phyloP scores from a whole-genome alignment of 192 early-diverging fungal genomes.

The Phlyctochytrium arcticum region DNA sequence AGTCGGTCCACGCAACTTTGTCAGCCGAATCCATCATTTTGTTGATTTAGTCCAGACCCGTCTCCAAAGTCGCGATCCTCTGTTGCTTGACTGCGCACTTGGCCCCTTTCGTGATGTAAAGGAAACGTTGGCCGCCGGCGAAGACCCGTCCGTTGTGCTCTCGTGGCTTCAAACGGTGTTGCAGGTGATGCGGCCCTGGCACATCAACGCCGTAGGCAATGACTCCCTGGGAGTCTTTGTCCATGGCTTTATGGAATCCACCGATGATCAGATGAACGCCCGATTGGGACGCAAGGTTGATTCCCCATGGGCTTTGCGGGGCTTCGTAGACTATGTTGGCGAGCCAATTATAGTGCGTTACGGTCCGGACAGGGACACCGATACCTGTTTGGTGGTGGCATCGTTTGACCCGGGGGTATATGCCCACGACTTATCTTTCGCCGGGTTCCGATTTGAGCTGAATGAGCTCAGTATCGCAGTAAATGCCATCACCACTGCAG shows the following conservation, averaged over 20 bases:
- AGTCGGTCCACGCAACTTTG: no score
- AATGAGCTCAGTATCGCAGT: not conserved
- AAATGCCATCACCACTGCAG: not conserved
- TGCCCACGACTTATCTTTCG: not conserved
- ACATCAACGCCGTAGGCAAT: not conserved
- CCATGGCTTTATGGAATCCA: not conserved
- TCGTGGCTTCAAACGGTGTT: constrained; percentile 3
- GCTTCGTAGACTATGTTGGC: no score
- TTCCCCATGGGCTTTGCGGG: no score
- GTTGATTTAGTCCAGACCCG: no score
- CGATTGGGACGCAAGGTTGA: no score
- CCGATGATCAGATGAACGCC: no score
- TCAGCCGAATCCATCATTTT: no score
- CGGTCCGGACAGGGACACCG: no score
- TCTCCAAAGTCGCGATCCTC: no score
- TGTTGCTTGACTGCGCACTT: no score
- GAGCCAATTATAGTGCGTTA: no score
- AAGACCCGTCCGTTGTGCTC: not conserved
- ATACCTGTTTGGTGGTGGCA: no score
- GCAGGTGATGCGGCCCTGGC: not conserved
- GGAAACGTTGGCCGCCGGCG: not conserved
- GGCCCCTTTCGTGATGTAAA: constrained; percentile 3
- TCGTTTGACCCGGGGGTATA: not conserved
- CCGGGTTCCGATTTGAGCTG: not conserved
- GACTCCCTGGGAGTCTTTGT: not conserved